These are phyloP conservation scores for Pseudisothecium myosuroides DNA, from an alignment of 225 moss, liverwort and hornwort genomes.

Conservation along the genomic window DNA sequence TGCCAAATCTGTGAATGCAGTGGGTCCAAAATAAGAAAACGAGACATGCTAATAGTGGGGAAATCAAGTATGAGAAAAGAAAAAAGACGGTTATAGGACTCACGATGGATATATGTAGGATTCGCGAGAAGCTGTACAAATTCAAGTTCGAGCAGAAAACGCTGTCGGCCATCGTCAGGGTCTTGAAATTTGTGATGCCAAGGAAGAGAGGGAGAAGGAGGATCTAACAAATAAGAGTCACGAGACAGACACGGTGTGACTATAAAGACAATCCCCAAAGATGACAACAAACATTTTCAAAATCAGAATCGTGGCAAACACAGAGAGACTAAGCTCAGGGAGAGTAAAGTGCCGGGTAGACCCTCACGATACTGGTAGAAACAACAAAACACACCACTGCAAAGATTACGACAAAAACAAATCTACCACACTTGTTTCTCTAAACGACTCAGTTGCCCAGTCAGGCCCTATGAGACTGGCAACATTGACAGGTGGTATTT, in stretches of 20 bases:
- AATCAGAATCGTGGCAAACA: neutral
- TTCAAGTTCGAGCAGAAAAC: conserved; percentile 86
- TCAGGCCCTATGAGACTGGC: neutral
- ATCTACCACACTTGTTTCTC: too few species aligned
- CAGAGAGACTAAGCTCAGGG: neutral
- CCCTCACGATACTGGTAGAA: neutral
- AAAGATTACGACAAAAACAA: neutral
- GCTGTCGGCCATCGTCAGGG: conserved; percentile 75
- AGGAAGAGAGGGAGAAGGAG: neutral
- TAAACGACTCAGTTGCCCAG: neutral
- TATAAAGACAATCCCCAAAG: neutral
- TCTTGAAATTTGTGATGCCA: conserved; percentile 54
- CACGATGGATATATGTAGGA: conserved; percentile 92
- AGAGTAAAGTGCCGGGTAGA: neutral
- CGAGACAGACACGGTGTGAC: neutral
- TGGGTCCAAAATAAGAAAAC: neutral
- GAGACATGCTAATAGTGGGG: neutral
- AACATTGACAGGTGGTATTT: neutral
- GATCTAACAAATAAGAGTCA: conserved; percentile 1
- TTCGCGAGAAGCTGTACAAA: conserved; percentile 92
- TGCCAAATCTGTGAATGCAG: conserved; percentile 56
- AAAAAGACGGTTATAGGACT: neutral
- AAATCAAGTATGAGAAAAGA: neutral
- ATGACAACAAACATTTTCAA: neutral
- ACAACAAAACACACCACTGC: neutral